Base-by-base conservation (phyloP, 257 asterid species). In the Nicotiana obtusifolia region DNA sequence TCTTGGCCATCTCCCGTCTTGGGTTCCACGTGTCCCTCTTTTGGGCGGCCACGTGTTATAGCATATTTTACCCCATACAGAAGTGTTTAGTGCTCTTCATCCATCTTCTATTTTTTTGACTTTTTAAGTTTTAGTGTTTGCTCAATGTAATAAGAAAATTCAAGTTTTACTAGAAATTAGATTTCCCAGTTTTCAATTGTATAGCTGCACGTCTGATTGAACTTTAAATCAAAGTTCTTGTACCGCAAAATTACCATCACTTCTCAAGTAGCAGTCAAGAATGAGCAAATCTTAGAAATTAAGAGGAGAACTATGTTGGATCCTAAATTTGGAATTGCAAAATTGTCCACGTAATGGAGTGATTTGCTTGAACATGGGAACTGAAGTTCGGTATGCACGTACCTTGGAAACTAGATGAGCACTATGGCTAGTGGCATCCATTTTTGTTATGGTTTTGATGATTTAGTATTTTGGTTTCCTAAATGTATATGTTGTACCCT, bases 381-480 rank as follows among this genome's bases (percentile, higher is more conserved):
- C 26, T 69, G 57, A 69, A 69, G 57, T 69, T 69, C 57, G 57
- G 20, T 69, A 11, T 69, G 77, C 77, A 41, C 11, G 57, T 69
- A 37, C 41, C 19, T 20, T 69, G 57, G 77, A 22, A 57, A n/a
- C 77, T 69, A 69, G 37, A 41, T n/a, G 31, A 69, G 31, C 41
- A 19, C 31, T 69, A 41, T 41, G 57, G 56, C 19, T 69, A 37
- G 59, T 83, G 30, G 41, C 82, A 76, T 86, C 85, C 19, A 49
- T 35, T 80, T 57, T 83, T 30, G 82, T 86, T 49, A 53, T 85
- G 78, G 57, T 83, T 20, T 79, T 35, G 26, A 69, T 69, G 19
- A 53, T 86, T 80, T 89, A 86, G 54, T 86, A 83, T 64, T 22
- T 82, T 59, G 81, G 78, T 83, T 81, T 86, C 64, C 89, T 85